phyloP scores from a whole-genome alignment of 306 rosid genomes.

The Leucaena leucocephala region DNA sequence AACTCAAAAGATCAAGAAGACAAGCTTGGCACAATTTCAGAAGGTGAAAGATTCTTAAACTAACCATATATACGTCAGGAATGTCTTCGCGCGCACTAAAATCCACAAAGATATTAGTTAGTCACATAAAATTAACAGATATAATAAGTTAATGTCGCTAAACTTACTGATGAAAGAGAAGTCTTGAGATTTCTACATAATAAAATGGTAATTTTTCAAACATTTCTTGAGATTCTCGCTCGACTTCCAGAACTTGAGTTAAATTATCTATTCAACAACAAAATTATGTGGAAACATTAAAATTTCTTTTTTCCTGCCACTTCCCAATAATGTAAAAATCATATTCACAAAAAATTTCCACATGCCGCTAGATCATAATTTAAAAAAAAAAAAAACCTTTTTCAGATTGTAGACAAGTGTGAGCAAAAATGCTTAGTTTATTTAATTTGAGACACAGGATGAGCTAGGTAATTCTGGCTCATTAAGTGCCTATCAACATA shows the following conservation, averaged over 20 bases:
- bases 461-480: not conserved
- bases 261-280: constrained; percentile 64
- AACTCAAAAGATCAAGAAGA: constrained; percentile 35
- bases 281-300: constrained; percentile 28
- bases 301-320: not conserved
- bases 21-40: constrained; percentile 17
- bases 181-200: constrained; percentile 89
- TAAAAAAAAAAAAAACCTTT: not conserved
- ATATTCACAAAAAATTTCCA: constrained; percentile 16
- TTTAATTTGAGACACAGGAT: not conserved
- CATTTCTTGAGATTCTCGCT: constrained; percentile 84
- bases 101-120: constrained; percentile 35
- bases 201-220: constrained; percentile 89
- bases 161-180: constrained; percentile 78
- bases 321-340: constrained; percentile 11
- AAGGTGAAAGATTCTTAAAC: constrained; percentile 42
- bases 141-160: constrained; percentile 18
- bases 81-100: constrained; percentile 85
- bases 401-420: not conserved
- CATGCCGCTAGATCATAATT: constrained; percentile 1
- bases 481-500: not conserved
- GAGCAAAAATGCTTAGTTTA: not conserved
- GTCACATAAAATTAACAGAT: constrained; percentile 21
- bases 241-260: constrained; percentile 86
- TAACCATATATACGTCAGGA: constrained; percentile 79